Conservation (phyloP, 2,329 filamentous ascomycete species). For the Colletotrichum camelliae region DNA sequence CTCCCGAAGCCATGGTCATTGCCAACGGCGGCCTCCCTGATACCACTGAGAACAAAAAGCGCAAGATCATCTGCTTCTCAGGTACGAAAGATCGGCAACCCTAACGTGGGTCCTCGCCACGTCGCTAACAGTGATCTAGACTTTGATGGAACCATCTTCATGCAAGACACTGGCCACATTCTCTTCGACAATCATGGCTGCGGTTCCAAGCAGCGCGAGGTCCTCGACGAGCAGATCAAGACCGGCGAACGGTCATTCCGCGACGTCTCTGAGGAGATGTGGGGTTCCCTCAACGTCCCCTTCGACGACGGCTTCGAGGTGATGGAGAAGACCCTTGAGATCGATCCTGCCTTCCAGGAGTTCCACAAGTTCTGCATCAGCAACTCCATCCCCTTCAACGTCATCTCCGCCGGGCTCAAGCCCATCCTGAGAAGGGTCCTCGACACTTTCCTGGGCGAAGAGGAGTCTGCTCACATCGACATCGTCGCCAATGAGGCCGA, state of each 20-base stretch:
- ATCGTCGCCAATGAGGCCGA: constrained; percentile 73
- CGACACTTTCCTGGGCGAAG: constrained; percentile 68
- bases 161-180: constrained; percentile 73
- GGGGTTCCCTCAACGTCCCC: constrained; percentile 68
- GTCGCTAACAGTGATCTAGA: constrained; percentile 45
- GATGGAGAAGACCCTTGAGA: constrained; percentile 65
- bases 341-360: constrained; percentile 66
- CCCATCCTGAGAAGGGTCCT: constrained; percentile 66
- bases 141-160: constrained; percentile 76
- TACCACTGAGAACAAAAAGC: constrained; percentile 43
- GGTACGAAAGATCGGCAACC: constrained; percentile 39
- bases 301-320: constrained; percentile 72
- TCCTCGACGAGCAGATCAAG: constrained; percentile 69
- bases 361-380: constrained; percentile 70
- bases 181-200: constrained; percentile 71
- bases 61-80: constrained; percentile 65
- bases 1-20: constrained; percentile 34
- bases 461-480: constrained; percentile 62
- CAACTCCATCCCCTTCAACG: constrained; percentile 70
- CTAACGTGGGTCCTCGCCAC: background rate
- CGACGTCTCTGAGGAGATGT: constrained; percentile 76
- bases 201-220: constrained; percentile 57
- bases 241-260: constrained; percentile 69
- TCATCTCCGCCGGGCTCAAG: constrained; percentile 72
- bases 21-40: constrained; percentile 17